phyloP scores from a whole-genome alignment of 345 rosid genomes.

The Camelina neglecta region DNA sequence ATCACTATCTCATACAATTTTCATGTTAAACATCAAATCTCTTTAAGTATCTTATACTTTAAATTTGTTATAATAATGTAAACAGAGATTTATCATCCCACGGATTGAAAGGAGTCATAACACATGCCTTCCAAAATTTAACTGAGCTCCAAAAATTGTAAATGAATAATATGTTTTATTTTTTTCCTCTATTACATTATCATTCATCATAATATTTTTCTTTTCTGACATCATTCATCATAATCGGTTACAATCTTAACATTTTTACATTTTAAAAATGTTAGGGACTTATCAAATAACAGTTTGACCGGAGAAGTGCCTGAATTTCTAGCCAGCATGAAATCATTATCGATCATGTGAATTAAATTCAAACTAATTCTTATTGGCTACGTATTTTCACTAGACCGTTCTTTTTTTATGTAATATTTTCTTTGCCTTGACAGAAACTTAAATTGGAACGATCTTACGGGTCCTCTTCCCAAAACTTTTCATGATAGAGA shows the following conservation, averaged over 20 bases:
- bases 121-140: slow-evolving; percentile 35
- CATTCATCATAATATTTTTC: too few relatives aligned
- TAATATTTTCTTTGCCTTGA: neutral
- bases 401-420: neutral
- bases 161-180: neutral
- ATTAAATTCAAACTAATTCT: neutral
- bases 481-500: slow-evolving; percentile 27
- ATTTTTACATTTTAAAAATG: neutral
- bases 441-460: slow-evolving; percentile 51
- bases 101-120: slow-evolving; percentile 46
- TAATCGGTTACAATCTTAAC: neutral
- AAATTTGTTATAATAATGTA: neutral
- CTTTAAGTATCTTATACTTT: neutral
- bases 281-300: slow-evolving; percentile 53
- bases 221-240: too few relatives aligned
- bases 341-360: slow-evolving; percentile 46
- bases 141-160: slow-evolving; percentile 43
- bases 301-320: slow-evolving; percentile 51
- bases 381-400: neutral
- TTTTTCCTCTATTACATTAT: too few relatives aligned
- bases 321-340: slow-evolving; percentile 40
- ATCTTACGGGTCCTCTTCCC: slow-evolving; percentile 49
- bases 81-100: slow-evolving; percentile 49
- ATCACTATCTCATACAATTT: neutral
- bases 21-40: neutral